Base-by-base conservation (phyloP, 805 yeast species). In the Yamadazyma sp. region DNA sequence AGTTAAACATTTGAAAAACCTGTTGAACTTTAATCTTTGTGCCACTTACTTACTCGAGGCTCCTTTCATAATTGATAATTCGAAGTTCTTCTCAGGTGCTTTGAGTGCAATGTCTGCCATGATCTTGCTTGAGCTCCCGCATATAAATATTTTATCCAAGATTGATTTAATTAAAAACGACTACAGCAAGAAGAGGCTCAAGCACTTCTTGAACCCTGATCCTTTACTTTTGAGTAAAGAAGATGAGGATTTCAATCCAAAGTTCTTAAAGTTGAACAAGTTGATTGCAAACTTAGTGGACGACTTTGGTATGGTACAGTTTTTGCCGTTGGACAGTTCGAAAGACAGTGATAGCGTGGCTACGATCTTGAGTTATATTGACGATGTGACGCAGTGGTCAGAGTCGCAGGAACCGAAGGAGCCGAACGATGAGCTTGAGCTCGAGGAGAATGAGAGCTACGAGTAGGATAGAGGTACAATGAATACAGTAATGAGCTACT, bases 281-380 rank as follows among this genome's bases (percentile, higher is more conserved):
- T 75, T 90, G 11, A 89, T 93, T 49, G 96, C 97, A 0, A 80
- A 84, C 46, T 68, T 93, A 48, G 95, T 90, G 23, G 98, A 93
- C 55, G 99, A 93, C 53, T 93, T 93, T 59, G 99, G 99, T 5
- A 93, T 93, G 99, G 97, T 93, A 3, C 97, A 93, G 57, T 93
- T 89, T 55, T 65, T 93, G 47, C 98, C 99, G 0, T 70, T 93
- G 46, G 95, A 89, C 54, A 75, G 81, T 47, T 59, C 70, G 19
- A 70, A 71, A 51, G 83, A 80, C 31, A 80, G 88, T 32, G 87
- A 81, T 28, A 77, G 88, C 32, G 82, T 93, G 15, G 78, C 82
- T 9, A 82, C 89, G 0, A 91, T 93, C 38, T 70, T 93, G 48
- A 84, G 95, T 54, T 89, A 89, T 57, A 85, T 93, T 15, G 99